Base-by-base conservation (phyloP, 2,329 filamentous ascomycete genomes). In the Fusarium gaditjirri region DNA sequence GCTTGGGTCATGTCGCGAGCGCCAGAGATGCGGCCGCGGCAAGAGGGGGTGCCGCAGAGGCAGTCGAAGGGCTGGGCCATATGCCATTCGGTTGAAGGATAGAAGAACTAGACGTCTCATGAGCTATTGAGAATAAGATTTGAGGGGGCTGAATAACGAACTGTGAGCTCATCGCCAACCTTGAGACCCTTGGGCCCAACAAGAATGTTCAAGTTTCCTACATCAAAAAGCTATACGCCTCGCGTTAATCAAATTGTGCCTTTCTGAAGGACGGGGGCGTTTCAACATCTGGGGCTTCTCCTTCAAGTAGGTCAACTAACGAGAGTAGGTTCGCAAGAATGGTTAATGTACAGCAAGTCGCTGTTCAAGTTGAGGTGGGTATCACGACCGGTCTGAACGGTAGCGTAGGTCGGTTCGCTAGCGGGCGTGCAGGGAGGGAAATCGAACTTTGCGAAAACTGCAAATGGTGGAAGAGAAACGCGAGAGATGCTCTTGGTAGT, bases 1-100 rank as follows among this genome's bases (percentile, higher is more conserved):
- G 82, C 79, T 17, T 79, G 72, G 9, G 81, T 76, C 87, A 93
- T 91, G 75, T 89, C 85, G 75, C 84, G 86, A 17, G 92, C 92
- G 21, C 92, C 92, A 46, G 82, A 80, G 70, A 94, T 92, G 70
- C 80, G 84, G 21, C 91, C 90, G 57, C 86, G 85, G 81, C 92
- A 94, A 25, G 83, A 82, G 1, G 83, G 73, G 8, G 84, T 84
- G 68, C 85, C 84, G 78, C 92, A 94, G 65, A 87, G 83, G 78
- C 92, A 94, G 66, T 87, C 82, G 78, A 94, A 94, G 8, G 90
- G 86, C 83, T 93, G 91, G 36, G 89, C 89, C 91, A 94, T 93
- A 76, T 85, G 77, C 91, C 91, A 94, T 81, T 94, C 92, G 3
- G 91, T 93, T 59, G 90, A 92, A 8, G 92, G 91, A 75, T 94